These are phyloP conservation scores for Colletotrichum godetiae DNA, from an alignment of 2,329 filamentous ascomycete species.

Conservation along the genomic window DNA sequence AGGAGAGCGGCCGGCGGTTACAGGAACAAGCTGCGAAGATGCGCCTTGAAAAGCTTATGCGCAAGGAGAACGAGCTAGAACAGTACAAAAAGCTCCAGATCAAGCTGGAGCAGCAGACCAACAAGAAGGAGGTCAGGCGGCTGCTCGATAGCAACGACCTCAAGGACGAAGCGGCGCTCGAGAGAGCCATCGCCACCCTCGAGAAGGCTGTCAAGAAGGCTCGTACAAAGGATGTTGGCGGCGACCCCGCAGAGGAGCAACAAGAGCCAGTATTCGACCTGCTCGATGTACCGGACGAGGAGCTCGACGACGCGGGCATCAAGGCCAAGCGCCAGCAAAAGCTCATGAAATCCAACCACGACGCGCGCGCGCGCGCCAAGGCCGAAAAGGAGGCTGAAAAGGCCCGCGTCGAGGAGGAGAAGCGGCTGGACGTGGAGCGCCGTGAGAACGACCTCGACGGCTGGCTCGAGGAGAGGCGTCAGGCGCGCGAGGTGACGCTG, in stretches of 20 bases:
- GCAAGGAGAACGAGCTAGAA: constrained; percentile 94
- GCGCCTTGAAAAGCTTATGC: constrained; percentile 93
- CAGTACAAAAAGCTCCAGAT: constrained; percentile 89
- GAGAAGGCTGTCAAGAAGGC: constrained; percentile 91
- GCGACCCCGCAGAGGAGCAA: constrained; percentile 81
- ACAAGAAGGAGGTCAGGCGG: constrained; percentile 90
- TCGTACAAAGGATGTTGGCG: constrained; percentile 91
- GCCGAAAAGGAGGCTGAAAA: constrained; percentile 95
- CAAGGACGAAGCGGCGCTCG: constrained; percentile 88
- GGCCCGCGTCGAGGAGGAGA: constrained; percentile 83
- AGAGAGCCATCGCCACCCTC: constrained; percentile 86
- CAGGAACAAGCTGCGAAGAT: constrained; percentile 98
- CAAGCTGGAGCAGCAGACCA: constrained; percentile 74
- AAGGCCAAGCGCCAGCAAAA: constrained; percentile 95
- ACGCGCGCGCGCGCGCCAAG: constrained; percentile 92
- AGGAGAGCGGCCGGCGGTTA: constrained; percentile 89
- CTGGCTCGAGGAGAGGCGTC: constrained; percentile 87
- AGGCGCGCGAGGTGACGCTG: constrained; percentile 76
- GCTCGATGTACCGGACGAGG: constrained; percentile 88
- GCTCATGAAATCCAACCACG: constrained; percentile 93
- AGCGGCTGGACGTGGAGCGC: constrained; percentile 84
- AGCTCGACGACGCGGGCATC: constrained; percentile 89
- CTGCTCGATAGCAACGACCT: constrained; percentile 91
- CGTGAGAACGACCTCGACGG: constrained; percentile 85
- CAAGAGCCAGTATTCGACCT: constrained; percentile 89